phyloP scores from a whole-genome alignment of 2,329 filamentous ascomycete genomes.

The Exophiala sp. region DNA sequence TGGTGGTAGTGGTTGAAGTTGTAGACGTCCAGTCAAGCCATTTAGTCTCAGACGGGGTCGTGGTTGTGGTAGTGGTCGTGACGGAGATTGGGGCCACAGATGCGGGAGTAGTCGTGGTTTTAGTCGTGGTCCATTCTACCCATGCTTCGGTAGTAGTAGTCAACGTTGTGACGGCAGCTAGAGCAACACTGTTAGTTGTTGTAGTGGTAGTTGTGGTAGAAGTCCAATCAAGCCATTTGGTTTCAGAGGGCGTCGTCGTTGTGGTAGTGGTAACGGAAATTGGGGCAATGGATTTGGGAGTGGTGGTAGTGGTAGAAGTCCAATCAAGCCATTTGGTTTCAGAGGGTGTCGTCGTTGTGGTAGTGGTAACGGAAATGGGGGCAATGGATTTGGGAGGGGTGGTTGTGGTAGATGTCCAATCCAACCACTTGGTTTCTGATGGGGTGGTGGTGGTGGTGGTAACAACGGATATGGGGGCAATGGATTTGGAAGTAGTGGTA shows the following conservation, averaged over 20 bases:
- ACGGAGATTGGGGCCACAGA: slow-evolving; percentile 5
- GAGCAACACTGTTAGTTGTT: slow-evolving; percentile 13
- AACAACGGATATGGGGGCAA: neutral
- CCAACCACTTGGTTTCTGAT: neutral
- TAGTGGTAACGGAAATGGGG: slow-evolving; percentile 1
- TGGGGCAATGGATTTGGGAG: neutral
- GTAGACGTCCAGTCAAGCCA: slow-evolving; percentile 14
- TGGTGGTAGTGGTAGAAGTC: slow-evolving; percentile 1
- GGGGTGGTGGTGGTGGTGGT: slow-evolving; percentile 3
- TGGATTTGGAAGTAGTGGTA: slow-evolving; percentile 5
- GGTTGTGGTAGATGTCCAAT: neutral
- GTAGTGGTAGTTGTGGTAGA: neutral
- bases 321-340: neutral
- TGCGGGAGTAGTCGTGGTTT: neutral
- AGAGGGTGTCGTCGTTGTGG: neutral
- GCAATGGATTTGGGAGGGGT: neutral
- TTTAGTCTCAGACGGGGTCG: neutral
- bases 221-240: slow-evolving; percentile 15
- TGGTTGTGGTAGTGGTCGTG: slow-evolving; percentile 10
- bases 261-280: neutral
- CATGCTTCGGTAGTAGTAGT: neutral
- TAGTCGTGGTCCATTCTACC: neutral
- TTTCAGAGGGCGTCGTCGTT: slow-evolving; percentile 3
- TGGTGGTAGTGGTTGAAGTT: neutral
- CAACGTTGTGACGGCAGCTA: slow-evolving; percentile 6